Conservation (phyloP, 2,329 filamentous ascomycete genomes). For the Rutstroemia sp. region DNA sequence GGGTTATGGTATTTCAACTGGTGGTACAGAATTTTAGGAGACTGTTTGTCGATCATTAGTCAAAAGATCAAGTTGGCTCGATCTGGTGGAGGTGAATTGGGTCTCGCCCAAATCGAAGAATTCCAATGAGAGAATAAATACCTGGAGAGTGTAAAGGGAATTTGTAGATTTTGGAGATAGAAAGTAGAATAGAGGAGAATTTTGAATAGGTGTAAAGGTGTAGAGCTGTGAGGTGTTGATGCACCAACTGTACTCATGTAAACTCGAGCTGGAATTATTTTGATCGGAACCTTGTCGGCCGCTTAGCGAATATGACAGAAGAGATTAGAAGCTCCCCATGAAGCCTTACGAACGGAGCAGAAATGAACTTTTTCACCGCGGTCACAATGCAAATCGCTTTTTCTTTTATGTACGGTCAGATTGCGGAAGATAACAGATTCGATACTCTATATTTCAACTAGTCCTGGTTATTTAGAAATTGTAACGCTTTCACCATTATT, state of each 20-base stretch:
- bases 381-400: too few relatives aligned
- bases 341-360: too few relatives aligned
- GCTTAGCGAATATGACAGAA: slow-evolving; percentile 10
- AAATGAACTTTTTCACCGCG: too few relatives aligned
- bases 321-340: slow-evolving; percentile 1
- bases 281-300: slow-evolving; percentile 7
- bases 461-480: background rate
- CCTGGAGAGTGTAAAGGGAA: background rate
- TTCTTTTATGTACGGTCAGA: too few relatives aligned
- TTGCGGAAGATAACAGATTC: background rate
- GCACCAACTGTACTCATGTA: background rate
- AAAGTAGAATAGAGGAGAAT: background rate
- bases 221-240: background rate
- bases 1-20: slow-evolving; percentile 25
- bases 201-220: background rate
- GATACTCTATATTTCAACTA: background rate
- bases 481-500: too few relatives aligned
- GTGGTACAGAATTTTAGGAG: slow-evolving; percentile 3
- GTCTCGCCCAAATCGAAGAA: background rate
- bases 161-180: background rate
- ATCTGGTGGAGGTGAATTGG: too few relatives aligned
- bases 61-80: background rate
- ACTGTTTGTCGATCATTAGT: background rate
- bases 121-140: background rate
- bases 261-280: slow-evolving; percentile 1